Conservation (phyloP, 83 land plant species). For the Picea mariana region DNA sequence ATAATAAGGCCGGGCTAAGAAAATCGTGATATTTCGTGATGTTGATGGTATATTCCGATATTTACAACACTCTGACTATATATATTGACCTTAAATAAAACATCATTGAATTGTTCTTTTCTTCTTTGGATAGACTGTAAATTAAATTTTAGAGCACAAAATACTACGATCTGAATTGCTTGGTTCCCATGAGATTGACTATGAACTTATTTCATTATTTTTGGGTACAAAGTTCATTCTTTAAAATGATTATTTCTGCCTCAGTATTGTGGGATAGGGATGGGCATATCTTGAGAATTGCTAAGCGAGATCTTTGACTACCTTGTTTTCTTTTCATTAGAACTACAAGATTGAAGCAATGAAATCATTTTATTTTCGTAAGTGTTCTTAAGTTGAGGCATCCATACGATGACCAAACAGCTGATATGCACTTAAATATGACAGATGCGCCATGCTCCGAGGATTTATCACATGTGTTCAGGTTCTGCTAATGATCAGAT, state of each 20-base stretch:
- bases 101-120: no score
- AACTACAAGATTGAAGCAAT: neutral
- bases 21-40: no score
- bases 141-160: no score
- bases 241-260: neutral
- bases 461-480: constrained; percentile 22
- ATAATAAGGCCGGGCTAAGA: no score
- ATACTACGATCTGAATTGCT: no score
- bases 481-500: constrained; percentile 27
- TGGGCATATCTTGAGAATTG: constrained; percentile 3
- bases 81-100: no score
- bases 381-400: neutral
- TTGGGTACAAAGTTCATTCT: neutral
- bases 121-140: no score
- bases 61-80: no score
- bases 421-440: constrained; percentile 2
- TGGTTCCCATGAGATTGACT: no score
- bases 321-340: neutral
- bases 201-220: no score
- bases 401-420: neutral
- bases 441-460: constrained; percentile 48
- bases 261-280: neutral
- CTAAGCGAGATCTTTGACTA: neutral
- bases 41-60: no score
- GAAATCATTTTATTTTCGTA: neutral